phyloP scores from a whole-genome alignment of 225 moss, liverwort and hornwort species.

The Physcomitrellopsis africana region DNA sequence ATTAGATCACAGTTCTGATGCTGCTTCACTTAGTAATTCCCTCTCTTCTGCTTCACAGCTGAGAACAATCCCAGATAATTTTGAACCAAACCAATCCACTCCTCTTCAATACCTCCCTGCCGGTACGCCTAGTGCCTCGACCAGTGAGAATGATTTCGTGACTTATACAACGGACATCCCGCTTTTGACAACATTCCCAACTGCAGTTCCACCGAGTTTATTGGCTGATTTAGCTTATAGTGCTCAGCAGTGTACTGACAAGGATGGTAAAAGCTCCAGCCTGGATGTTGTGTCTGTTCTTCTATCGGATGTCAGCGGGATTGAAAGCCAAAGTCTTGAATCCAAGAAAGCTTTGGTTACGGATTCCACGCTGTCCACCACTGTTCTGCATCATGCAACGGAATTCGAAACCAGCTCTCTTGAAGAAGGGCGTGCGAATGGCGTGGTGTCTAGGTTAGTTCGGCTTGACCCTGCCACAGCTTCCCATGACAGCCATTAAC shows the following conservation, averaged over 20 bases:
- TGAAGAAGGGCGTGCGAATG: slow-evolving; percentile 5
- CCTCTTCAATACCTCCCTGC: slow-evolving; percentile 33
- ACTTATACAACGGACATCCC: slow-evolving; percentile 6
- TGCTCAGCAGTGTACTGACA: slow-evolving; percentile 36
- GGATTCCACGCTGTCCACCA: background rate
- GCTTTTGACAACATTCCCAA: slow-evolving; percentile 52
- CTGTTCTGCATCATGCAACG: background rate
- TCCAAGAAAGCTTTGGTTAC: slow-evolving; percentile 9
- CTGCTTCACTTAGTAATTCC: slow-evolving; percentile 22
- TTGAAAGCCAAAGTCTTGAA: slow-evolving; percentile 29
- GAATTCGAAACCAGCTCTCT: background rate
- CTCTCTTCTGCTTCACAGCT: slow-evolving; percentile 28
- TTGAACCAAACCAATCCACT: slow-evolving; percentile 14
- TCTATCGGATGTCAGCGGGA: slow-evolving; percentile 35
- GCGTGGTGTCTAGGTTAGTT: slow-evolving; percentile 14
- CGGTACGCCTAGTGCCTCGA: slow-evolving; percentile 37
- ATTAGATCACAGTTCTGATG: slow-evolving; percentile 27
- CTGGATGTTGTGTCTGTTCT: slow-evolving; percentile 39
- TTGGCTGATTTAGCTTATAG: slow-evolving; percentile 53
- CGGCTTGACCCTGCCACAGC: background rate
- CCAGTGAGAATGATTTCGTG: slow-evolving; percentile 13
- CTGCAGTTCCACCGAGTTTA: slow-evolving; percentile 30
- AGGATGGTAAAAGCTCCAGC: slow-evolving; percentile 24
- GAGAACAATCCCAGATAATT: slow-evolving; percentile 25
- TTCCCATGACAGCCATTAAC: background rate